Evolutionary conservation across 2,329 filamentous ascomycete genomes (phyloP).

Genomic region (Xylariaceae sp.): DNA sequence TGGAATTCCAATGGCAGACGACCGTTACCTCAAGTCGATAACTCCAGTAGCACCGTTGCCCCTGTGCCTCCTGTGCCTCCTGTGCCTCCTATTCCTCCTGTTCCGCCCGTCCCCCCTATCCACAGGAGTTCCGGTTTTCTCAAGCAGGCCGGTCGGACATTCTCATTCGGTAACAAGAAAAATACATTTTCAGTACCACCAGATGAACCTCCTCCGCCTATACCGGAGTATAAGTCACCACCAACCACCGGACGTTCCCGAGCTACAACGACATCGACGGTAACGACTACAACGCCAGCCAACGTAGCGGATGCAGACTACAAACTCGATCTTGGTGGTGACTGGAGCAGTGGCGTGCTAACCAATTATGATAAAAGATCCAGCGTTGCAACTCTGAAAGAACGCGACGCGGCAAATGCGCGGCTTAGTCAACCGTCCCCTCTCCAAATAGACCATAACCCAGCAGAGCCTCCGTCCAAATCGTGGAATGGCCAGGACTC

Average conservation of each 20-base stretch:
- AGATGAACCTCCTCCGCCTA: slow-evolving; percentile 38
- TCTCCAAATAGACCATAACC: slow-evolving; percentile 44
- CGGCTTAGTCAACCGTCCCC: slow-evolving; percentile 47
- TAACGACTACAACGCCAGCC: slow-evolving; percentile 50
- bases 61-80: slow-evolving; percentile 36
- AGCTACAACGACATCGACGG: slow-evolving; percentile 52
- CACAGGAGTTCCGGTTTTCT: slow-evolving; percentile 52
- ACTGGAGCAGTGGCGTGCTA: slow-evolving; percentile 56
- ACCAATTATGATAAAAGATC: slow-evolving; percentile 53
- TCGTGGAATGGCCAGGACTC: slow-evolving; percentile 52
- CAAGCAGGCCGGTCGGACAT: slow-evolving; percentile 54
- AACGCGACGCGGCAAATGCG: slow-evolving; percentile 41
- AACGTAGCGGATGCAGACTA: slow-evolving; percentile 45
- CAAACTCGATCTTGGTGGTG: slow-evolving; percentile 52
- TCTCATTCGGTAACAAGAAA: slow-evolving; percentile 58
- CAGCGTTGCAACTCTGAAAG: slow-evolving; percentile 46
- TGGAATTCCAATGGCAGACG: slow-evolving; percentile 37
- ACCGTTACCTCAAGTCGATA: slow-evolving; percentile 37
- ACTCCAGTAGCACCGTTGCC: slow-evolving; percentile 19
- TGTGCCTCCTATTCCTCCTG: slow-evolving; percentile 35
- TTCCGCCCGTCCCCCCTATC: slow-evolving; percentile 36
- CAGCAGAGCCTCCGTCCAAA: slow-evolving; percentile 46
- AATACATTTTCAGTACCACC: slow-evolving; percentile 35
- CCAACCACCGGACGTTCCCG: slow-evolving; percentile 38
- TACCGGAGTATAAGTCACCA: slow-evolving; percentile 31